These are phyloP conservation scores for Phytophthora aleatoria DNA, from an alignment of 352 stramenopile genomes.

Conservation along the genomic window DNA sequence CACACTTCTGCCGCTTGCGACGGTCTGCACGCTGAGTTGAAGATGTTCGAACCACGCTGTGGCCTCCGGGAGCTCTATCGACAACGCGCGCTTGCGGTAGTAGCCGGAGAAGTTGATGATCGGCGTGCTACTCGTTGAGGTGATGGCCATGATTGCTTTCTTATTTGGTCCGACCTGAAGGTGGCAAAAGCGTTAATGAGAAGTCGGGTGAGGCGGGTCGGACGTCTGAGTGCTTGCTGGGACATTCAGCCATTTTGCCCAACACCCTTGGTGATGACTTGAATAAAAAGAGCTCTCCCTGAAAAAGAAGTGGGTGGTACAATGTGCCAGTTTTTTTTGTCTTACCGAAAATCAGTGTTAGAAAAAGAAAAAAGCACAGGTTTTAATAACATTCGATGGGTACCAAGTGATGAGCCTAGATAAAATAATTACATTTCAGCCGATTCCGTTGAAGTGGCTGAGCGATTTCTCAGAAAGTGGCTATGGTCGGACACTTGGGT, in stretches of 20 bases:
- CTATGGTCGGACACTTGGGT: neutral
- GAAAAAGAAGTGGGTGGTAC: neutral
- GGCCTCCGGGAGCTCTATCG: conserved; percentile 34
- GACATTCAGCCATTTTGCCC: neutral
- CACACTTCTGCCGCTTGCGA: conserved; percentile 13
- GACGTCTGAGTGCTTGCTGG: neutral
- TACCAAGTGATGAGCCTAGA: neutral
- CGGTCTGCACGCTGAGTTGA: conserved; percentile 24
- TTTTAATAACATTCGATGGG: neutral
- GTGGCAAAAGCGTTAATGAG: conserved; percentile 23
- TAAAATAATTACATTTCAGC: neutral
- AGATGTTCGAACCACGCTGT: conserved; percentile 43
- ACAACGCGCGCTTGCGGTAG: conserved; percentile 33
- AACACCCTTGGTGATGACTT: neutral
- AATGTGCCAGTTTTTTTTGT: neutral
- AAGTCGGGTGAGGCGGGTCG: neutral
- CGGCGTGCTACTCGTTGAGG: conserved; percentile 18
- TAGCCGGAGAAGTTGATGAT: conserved; percentile 39
- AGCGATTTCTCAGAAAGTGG: neutral
- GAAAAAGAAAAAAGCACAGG: neutral
- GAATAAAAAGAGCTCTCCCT: neutral
- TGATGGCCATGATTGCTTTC: conserved; percentile 17
- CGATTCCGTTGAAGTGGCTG: neutral
- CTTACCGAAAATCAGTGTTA: too few relatives aligned
- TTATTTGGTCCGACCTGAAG: conserved; percentile 2